Evolutionary conservation across 2,329 filamentous ascomycete species (phyloP), one percentile per base, ranked within the genome.

Genomic region (Taxawa tesnikishii): DNA sequence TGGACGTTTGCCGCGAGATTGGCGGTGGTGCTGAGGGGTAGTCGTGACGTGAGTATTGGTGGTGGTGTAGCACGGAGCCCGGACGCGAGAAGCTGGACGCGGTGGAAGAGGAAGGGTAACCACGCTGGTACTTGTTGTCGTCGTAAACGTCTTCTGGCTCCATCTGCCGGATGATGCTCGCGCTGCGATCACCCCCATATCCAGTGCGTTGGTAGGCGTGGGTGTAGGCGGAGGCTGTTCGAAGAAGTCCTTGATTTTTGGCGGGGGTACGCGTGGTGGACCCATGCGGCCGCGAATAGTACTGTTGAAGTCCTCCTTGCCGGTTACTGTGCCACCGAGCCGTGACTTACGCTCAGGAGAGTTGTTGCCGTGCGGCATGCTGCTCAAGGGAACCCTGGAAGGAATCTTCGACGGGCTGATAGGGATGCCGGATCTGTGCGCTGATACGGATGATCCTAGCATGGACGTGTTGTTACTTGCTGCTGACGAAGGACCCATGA

Each of bases 211-310:
- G 12, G 34, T 26, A 5, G 38, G 38, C 6, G 32, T 36, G 3
- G 38, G 38, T 19, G 57, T 72, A 9, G 57, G 52, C 4, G 54
- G 62, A 4, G 68, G 65, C 28, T 71, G 69, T 6, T 65, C 56
- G 41, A 75, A 74, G 17, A 94, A 67, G 26, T 92, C 84, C 42
- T 88, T 77, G 85, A 96, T 94, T 55, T 85, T 90, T 29, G 88
- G 88, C 9, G 87, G 87, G 21, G 84, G 83, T 2, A 78, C 78
- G 39, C 75, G 67, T 42, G 56, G 58, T 33, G 54, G 59, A 37
- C 47, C 54, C 58, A 61, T 63, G 25, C 45, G 42, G 17, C 47
- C 47, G 42, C 44, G 50, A 38, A 47, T 42, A 29, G 45, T 54
- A 33, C 44, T 51, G 6, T 55, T 61, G 39, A 59, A 60, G 26